Base-by-base conservation (phyloP, 2,329 filamentous ascomycete species). In the Penicillium occitanis region DNA sequence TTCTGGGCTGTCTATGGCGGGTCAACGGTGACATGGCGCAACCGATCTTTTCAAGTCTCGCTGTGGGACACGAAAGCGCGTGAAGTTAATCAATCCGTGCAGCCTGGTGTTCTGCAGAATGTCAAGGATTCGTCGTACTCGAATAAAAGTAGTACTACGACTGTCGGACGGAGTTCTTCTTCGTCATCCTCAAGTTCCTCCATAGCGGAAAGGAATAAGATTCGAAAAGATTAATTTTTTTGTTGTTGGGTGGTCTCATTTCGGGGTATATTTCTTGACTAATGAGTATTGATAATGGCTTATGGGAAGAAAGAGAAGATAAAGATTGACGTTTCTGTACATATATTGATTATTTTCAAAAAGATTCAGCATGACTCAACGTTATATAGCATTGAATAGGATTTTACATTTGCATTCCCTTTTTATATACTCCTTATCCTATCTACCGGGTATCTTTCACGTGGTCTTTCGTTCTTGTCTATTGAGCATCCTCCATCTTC, bases 1-100 rank as follows among this genome's bases (percentile, higher is more conserved):
- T 81, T 87, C 0, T 93, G 90, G 87, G 95, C 95, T 0, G 91
- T 97, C 22, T 87, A 92, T 71, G 90, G 94, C n/a, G 95, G 95
- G 0, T 88, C 90, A 1, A 94, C 89, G 0, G 92, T 99, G 0
- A 87, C 87, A 62, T 99, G 95, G 96, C 84, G 95, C 64, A 94
- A 93, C 0, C 89, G 89, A 73, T 85, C 82, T 33, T 98, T 98
- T 75, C 87, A 86, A 72, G 93, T 98, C 1, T 87, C 90, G 1
- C 84, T 92, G 71, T 67, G 62, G 66, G 91, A 98, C 75, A 94
- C 94, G 84, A 91, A 88, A 61, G 94, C 96, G 30, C 83, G 87
- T 70, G 87, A 88, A 71, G 81, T 86, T 58, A 69, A 76, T 44
- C 19, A 69, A 5, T 1, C 53, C 3, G 19, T 60, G n/a, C n/a